Base-by-base conservation (phyloP, 257 asterid genomes). In the Penstemon newberryi region DNA sequence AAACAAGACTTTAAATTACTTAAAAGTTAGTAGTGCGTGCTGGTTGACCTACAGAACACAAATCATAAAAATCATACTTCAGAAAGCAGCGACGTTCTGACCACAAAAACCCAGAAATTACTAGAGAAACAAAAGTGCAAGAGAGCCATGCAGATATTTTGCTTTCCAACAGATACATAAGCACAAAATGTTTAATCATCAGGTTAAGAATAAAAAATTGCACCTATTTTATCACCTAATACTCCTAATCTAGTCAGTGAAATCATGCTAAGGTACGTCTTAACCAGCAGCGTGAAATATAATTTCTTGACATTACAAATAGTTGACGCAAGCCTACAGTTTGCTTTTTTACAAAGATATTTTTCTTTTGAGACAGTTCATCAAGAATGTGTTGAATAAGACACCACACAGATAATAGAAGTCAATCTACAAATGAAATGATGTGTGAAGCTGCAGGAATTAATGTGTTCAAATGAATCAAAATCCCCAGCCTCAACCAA, bases 31-130 rank as follows among this genome's bases (percentile, higher is more conserved):
- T 25, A 25, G 33, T 25, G 33, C 33, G 33, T 3, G 19, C 3
- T 12, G 46, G 51, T 69, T 44, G 77, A 72, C 75, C 80, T 77
- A 63, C 59, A 73, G n/a, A 66, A 61, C 46, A 60, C 55, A 33
- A 44, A 49, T 50, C 44, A 38, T 51, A 8, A 42, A 62, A 65
- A 60, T 37, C 37, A 74, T 53, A 52, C 11, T 43, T 41, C 56
- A 6, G 37, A 55, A 33, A 53, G 5, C 33, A 75, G 10, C 4
- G 36, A 7, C 5, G 59, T 8, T 36, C 13, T 7, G 7, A 40
- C 45, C 19, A n/a, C 36, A 51, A 10, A 3, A 13, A 44, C 59
- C 12, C 18, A 50, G 6, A 70, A 41, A 8, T 7, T 42, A 59
- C 13, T 0, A 49, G 6, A 46, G 10, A 15, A 41, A 8, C n/a